Percentiles rank a stretch among this genome's conserved stretches.
phyloP scores from a whole-genome alignment of 2,329 filamentous ascomycete species.

The Erysiphe neolycopersici region DNA sequence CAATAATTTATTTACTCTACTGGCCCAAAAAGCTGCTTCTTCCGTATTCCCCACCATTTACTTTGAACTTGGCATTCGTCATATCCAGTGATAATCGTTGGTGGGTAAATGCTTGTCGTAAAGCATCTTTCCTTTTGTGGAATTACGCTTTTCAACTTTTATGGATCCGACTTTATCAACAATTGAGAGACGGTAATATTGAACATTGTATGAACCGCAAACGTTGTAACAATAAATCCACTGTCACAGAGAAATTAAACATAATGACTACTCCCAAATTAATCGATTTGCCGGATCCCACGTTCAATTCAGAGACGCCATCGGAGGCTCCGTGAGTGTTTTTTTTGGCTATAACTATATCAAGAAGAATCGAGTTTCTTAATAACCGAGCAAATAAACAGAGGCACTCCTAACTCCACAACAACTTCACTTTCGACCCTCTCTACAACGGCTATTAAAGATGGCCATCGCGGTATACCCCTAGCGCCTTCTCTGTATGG shows the following conservation, averaged over 20 bases:
- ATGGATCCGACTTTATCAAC: no score
- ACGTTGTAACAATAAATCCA: no score
- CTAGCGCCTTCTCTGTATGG: conserved; percentile 27
- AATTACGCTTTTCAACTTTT: not conserved
- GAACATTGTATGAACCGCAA: no score
- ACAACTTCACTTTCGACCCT: conserved; percentile 79
- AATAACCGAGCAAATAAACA: conserved; percentile 14
- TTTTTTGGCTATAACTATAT: not conserved
- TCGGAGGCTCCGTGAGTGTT: conserved; percentile 60
- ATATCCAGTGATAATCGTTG: no score
- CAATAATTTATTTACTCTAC: no score
- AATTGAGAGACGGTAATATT: no score
- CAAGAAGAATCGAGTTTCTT: not conserved
- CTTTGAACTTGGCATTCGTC: no score
- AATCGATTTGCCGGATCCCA: conserved; percentile 62
- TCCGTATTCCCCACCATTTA: no score
- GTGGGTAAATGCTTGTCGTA: no score
- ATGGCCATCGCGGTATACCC: conserved; percentile 57
- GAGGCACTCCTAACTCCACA: conserved; percentile 76
- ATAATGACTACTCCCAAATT: conserved; percentile 23
- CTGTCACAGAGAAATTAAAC: no score
- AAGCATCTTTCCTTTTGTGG: not conserved
- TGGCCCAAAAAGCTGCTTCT: no score
- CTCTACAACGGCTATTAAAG: conserved; percentile 86
- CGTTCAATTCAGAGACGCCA: conserved; percentile 61